Evolutionary conservation across 2,329 filamentous ascomycete species (phyloP), one percentile per base, ranked within the genome.

Genomic region (Botryotinia convoluta): DNA sequence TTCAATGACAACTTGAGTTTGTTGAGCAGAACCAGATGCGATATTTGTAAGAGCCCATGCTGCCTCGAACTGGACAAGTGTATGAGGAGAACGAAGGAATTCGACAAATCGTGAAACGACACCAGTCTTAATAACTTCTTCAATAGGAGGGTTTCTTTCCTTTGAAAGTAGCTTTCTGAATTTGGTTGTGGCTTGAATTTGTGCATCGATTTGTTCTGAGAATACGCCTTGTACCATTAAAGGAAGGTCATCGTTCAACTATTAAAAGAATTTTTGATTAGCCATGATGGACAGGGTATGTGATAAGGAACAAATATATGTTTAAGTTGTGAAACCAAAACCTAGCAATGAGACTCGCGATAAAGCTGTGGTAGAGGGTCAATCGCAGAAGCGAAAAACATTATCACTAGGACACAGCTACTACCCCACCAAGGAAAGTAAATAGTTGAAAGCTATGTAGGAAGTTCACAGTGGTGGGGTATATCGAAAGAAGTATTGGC

Each of bases 11-110:
- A 98, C 96, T 85, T 99, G 96, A 76, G 96, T 99, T 86, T 99
- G 96, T 79, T 94, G 92, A 74, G 96, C 96, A 74, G 95, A 98
- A 76, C 96, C 96, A 68, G 95, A 98, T 75, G 96, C 96, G 84
- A 99, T 99, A 87, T 99, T 99, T 87, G 96, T 99, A 82, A 99
- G 87, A 76, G 96, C 96, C 96, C 96, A 99, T 61, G 96, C 96
- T 80, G 96, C 96, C 87, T 99, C 96, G 82, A 99, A 99, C 85
- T 99, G 96, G 73, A 99, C 96, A 67, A 99, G 89, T 48, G 96
- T 98, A 85, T 99, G 96, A 77, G 96, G 96, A 72, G 96, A 99
- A 82, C 94, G 93, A 75, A 99, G 91, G 85, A 99, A 99, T 84
- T 98, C 94, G 84, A 99, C 96, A 81, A 99, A 99, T 82, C 96